Evolutionary conservation across 176 grass and related monocot genomes (phyloP).

Genomic region (Coix lacrymajobi): DNA sequence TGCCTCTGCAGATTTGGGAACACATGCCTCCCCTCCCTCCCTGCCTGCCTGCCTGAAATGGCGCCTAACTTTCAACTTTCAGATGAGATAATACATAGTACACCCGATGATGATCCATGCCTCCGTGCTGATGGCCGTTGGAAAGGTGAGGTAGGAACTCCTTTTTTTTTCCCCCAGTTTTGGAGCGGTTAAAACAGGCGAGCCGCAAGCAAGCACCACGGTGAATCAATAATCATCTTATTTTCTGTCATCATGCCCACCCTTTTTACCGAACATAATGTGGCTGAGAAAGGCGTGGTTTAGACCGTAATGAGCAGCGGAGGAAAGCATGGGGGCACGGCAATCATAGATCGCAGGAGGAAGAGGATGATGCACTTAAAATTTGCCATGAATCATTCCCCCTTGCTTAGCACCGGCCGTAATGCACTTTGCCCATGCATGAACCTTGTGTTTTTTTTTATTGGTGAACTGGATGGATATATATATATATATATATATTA

Average conservation of each 20-base stretch:
- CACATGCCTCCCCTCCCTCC: slow-evolving; percentile 20
- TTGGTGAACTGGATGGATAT: neutral
- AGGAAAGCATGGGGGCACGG: neutral
- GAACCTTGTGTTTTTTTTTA: neutral
- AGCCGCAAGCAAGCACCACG: neutral
- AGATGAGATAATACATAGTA: slow-evolving; percentile 16
- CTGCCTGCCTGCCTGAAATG: neutral
- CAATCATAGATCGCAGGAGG: neutral
- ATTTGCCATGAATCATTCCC: neutral
- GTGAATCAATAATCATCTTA: slow-evolving; percentile 8
- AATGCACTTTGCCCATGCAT: neutral
- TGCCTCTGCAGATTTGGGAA: slow-evolving; percentile 28
- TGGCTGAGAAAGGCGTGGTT: slow-evolving; percentile 10
- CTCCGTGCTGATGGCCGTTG: slow-evolving; percentile 14
- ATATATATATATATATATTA: no score
- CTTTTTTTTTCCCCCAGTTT: slow-evolving; percentile 7
- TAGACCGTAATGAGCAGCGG: neutral
- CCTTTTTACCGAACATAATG: slow-evolving; percentile 32
- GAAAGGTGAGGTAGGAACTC: neutral
- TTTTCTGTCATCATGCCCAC: slow-evolving; percentile 28
- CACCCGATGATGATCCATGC: neutral
- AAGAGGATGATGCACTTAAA: neutral
- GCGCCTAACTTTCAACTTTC: slow-evolving; percentile 28
- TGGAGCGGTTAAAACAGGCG: slow-evolving; percentile 23
- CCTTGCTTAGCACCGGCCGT: neutral